Conservation (phyloP, 768 basidiomycete genomes). For the Pholiota molesta region DNA sequence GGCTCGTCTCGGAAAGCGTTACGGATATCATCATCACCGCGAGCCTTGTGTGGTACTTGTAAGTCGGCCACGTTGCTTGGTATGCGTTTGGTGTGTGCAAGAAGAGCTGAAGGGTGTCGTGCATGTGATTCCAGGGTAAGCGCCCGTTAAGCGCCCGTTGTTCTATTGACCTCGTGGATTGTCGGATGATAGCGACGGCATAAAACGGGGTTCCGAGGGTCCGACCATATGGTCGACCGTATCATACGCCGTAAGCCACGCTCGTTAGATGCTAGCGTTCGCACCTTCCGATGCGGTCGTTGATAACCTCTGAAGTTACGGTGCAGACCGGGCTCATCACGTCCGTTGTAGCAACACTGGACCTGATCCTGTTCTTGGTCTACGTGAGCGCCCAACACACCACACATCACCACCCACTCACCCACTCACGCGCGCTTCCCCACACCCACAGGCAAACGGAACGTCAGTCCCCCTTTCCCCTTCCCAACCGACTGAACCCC, state of each 20-base stretch:
- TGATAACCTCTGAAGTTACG: conserved; percentile 28
- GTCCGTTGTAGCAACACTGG: conserved; percentile 34
- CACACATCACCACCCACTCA: background rate
- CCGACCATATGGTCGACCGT: conserved; percentile 44
- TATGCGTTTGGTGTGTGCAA: too few relatives aligned
- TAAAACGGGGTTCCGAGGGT: conserved; percentile 43
- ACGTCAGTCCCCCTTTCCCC: background rate
- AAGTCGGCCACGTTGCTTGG: conserved; percentile 4
- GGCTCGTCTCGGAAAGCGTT: conserved; percentile 43
- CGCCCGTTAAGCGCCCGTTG: background rate
- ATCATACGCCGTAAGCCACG: conserved; percentile 40
- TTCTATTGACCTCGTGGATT: background rate
- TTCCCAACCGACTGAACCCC: background rate
- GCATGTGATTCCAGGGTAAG: conserved; percentile 9
- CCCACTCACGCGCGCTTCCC: background rate
- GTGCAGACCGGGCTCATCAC: conserved; percentile 41
- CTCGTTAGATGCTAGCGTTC: background rate
- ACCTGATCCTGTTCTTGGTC: conserved; percentile 36
- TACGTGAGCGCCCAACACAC: conserved; percentile 20
- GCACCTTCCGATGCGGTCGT: background rate
- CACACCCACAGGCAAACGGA: conserved; percentile 11
- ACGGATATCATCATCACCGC: conserved; percentile 46
- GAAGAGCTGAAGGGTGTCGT: too few relatives aligned
- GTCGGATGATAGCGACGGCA: conserved; percentile 32
- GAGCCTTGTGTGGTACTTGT: conserved; percentile 48